Evolutionary conservation across 2,329 filamentous ascomycete species (phyloP).

Genomic region (Ophiostoma fasciatum): DNA sequence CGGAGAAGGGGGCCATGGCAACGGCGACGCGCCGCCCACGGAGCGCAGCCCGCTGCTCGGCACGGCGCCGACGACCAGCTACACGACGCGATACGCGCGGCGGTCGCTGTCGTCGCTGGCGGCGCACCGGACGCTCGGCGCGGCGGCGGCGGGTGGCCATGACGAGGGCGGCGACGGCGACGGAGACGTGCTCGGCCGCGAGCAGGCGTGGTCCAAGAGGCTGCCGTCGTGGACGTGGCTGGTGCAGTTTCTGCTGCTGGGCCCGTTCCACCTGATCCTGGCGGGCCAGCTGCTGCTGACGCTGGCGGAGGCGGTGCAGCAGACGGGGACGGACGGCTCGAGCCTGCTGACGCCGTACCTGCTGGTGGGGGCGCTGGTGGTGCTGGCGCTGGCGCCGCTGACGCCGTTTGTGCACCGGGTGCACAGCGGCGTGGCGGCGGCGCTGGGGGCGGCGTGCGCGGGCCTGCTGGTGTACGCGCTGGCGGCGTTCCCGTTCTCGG

Average conservation of each 20-base stretch:
- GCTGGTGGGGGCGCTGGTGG: slow-evolving; percentile 48
- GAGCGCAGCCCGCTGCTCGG: slow-evolving; percentile 38
- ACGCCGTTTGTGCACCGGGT: slow-evolving; percentile 79
- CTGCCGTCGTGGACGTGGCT: slow-evolving; percentile 80
- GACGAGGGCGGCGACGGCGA: slow-evolving; percentile 18
- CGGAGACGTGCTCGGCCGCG: slow-evolving; percentile 42
- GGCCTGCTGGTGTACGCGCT: slow-evolving; percentile 78
- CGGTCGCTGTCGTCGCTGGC: slow-evolving; percentile 27
- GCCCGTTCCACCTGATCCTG: slow-evolving; percentile 63
- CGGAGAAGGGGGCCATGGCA: slow-evolving; percentile 18
- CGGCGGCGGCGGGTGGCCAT: slow-evolving; percentile 11
- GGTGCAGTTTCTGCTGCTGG: slow-evolving; percentile 67
- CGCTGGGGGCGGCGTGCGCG: slow-evolving; percentile 54
- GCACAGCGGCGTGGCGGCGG: slow-evolving; percentile 67
- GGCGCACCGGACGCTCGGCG: slow-evolving; percentile 11
- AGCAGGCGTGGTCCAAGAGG: slow-evolving; percentile 73
- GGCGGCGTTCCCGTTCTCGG: slow-evolving; percentile 74
- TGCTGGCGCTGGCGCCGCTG: slow-evolving; percentile 60
- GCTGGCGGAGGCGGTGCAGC: slow-evolving; percentile 54
- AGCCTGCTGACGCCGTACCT: slow-evolving; percentile 58
- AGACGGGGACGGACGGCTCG: slow-evolving; percentile 76
- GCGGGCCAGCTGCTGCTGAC: slow-evolving; percentile 63
- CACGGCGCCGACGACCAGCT: slow-evolving; percentile 40
- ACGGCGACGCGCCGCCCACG: slow-evolving; percentile 26
- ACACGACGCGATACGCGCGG: too few species aligned